A percentile compares a stretch with the other conserved stretches of the same genome.
Conservation (phyloP, 306 rosid genomes). For the Ammopiptanthus mongolicus region DNA sequence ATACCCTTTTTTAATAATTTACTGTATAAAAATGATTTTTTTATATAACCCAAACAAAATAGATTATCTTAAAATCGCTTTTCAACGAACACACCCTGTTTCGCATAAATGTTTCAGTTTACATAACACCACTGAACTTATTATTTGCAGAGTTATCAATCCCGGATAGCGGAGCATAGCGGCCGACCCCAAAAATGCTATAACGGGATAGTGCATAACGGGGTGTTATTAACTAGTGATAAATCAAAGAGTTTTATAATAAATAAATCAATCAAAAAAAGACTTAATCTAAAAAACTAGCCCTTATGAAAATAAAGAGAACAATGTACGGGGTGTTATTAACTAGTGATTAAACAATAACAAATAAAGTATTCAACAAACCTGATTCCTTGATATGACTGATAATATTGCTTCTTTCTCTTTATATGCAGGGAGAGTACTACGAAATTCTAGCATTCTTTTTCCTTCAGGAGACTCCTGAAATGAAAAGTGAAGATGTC, state of each 20-base stretch:
- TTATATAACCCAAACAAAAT: no score
- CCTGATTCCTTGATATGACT: conserved; percentile 78
- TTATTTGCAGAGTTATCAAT: no score
- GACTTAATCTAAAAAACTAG: conserved; percentile 8
- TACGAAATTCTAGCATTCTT: conserved; percentile 71
- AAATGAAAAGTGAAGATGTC: conserved; percentile 19
- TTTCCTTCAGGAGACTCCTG: conserved; percentile 83
- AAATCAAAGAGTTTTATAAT: background rate
- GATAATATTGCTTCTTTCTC: conserved; percentile 72
- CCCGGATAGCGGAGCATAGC: no score
- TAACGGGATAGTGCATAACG: no score
- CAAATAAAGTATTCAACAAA: conserved; percentile 21
- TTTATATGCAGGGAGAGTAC: conserved; percentile 78
- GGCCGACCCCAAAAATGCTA: no score
- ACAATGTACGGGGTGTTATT: background rate
- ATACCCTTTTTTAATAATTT: no score
- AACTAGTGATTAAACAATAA: background rate
- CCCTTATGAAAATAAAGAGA: background rate
- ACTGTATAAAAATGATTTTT: no score
- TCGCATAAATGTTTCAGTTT: no score
- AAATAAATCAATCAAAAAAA: background rate
- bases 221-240: no score
- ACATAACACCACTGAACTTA: no score
- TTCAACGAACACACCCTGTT: no score
- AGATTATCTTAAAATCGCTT: no score